Percentiles rank a stretch among this genome's conserved stretches.
Evolutionary conservation across 1,139 yeast species (phyloP).

Genomic region (Candida sp.): DNA sequence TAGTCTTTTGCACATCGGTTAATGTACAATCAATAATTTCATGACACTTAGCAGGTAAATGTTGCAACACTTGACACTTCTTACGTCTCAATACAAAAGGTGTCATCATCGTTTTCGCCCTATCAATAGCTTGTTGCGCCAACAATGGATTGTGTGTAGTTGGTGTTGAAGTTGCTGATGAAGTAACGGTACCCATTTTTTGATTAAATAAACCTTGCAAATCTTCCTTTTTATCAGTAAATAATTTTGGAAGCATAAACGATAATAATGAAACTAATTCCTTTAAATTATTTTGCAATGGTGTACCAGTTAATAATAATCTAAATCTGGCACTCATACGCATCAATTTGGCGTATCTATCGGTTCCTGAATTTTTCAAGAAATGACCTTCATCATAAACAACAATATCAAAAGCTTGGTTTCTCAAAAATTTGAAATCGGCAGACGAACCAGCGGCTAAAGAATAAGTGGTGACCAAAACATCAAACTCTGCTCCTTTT

Average conservation of each 20-base stretch:
- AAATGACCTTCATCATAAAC: constrained; percentile 98
- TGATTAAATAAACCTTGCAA: constrained; percentile 80
- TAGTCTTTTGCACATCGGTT: constrained; percentile 50
- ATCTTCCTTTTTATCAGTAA: constrained; percentile 80
- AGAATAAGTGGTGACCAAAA: constrained; percentile 89
- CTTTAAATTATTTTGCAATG: constrained; percentile 86
- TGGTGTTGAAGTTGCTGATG: constrained; percentile 40
- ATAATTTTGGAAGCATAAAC: constrained; percentile 83
- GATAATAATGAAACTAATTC: constrained; percentile 89
- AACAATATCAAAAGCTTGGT: constrained; percentile 76
- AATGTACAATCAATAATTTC: constrained; percentile 63
- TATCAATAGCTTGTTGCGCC: constrained; percentile 85
- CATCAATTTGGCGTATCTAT: constrained; percentile 85
- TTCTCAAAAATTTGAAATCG: constrained; percentile 76
- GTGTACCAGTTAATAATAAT: constrained; percentile 90
- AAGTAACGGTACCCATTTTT: constrained; percentile 52
- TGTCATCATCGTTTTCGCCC: constrained; percentile 98
- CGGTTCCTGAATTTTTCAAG: constrained; percentile 86
- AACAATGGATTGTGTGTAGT: constrained; percentile 71
- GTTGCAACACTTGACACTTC: constrained; percentile 86
- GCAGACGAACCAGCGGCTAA: constrained; percentile 84
- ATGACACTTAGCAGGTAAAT: constrained; percentile 76
- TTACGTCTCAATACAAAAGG: constrained; percentile 93
- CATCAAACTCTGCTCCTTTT: constrained; percentile 69
- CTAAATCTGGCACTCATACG: constrained; percentile 77